Base-by-base conservation (phyloP, 176 grass and related monocot genomes). In the Pontederia paniculata region DNA sequence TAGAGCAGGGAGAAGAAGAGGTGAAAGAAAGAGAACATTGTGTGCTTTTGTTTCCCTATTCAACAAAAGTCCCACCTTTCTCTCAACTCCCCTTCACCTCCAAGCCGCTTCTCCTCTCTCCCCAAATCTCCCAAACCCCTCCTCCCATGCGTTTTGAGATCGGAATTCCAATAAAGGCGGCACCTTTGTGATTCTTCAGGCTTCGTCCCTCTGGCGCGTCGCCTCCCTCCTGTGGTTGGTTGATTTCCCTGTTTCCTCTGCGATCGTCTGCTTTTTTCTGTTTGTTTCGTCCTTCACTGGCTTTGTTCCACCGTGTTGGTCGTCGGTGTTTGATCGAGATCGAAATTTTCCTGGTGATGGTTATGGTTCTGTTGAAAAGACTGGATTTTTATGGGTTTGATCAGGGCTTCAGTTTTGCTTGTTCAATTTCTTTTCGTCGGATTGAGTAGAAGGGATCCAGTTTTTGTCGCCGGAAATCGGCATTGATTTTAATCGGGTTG, bases 111-210 rank as follows among this genome's bases (percentile, higher is more conserved):
- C 61, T 45, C 43, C 63, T 64, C 42, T 50, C 3, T 22, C 50
- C 65, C 60, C 70, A 57, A 37, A 37, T 57, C 54, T 49, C 72
- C 17, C 23, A 60, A 61, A 66, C 70, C 76, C 54, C 41, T 73
- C 11, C 25, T 48, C 37, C 12, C 17, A 45, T 21, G 44, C 45
- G 60, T 61, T 48, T 43, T 20, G 8, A 19, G 12, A 17, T 44
- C 42, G 14, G 9, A 59, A 59, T 59, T 59, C 28, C 22, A 1
- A 16, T 7, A 22, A 9, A 3, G 55, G 55, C 55, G 55, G 16
- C n/a, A 43, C 42, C 42, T 45, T 15, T 17, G 42, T 45, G 43
- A 47, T 20, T 19, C 60, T 21, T 17, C 60, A 42, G 12, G 44
- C 15, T 0, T 48, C 19, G 2, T 63, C 43, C 9, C 3, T 9